Conservation (phyloP, 345 rosid genomes). For the Pelargonium nanum region DNA sequence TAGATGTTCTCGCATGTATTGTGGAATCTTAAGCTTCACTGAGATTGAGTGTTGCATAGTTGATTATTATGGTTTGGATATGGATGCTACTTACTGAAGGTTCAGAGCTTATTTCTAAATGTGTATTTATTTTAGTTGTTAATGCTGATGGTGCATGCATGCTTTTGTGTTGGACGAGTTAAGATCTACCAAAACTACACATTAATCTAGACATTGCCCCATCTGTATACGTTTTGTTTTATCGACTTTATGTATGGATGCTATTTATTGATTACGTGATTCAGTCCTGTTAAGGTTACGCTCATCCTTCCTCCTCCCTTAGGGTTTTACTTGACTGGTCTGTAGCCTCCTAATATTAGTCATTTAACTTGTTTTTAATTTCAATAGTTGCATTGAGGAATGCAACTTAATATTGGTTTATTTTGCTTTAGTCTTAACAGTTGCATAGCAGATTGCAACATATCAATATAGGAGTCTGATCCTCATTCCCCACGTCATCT, state of each 20-base stretch:
- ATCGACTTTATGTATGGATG: background rate
- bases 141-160: background rate
- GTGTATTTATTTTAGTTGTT: background rate
- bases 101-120: background rate
- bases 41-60: too few relatives aligned
- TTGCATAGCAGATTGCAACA: background rate
- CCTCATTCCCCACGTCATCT: background rate
- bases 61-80: too few relatives aligned
- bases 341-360: background rate
- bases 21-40: background rate
- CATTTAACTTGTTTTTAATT: too few relatives aligned
- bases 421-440: too few relatives aligned
- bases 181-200: background rate
- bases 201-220: background rate
- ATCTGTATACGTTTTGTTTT: background rate
- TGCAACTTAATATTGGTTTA: too few relatives aligned
- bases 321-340: background rate
- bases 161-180: background rate
- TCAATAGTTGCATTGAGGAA: too few relatives aligned
- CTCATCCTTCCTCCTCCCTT: background rate
- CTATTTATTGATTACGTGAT: background rate
- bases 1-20: background rate
- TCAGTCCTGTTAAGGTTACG: background rate
- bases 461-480: slow-evolving; percentile 2
- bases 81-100: too few relatives aligned